Base-by-base conservation (phyloP, 1,284 basidiomycete species). In the Cutaneotrichosporon sp. region DNA sequence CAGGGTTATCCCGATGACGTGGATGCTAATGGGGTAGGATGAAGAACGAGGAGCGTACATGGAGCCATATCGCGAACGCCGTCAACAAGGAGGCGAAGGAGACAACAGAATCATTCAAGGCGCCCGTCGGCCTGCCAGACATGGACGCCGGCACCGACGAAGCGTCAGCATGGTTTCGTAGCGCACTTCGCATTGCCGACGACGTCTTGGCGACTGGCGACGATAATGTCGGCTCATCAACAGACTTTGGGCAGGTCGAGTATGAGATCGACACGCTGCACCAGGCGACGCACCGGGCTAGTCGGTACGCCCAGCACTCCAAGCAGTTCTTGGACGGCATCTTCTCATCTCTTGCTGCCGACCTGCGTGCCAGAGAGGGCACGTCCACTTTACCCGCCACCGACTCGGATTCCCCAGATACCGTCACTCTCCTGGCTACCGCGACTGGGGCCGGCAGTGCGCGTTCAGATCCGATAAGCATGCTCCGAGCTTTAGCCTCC, bases 291-390 rank as follows among this genome's bases (percentile, higher is more conserved):
- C 73, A 75, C 47, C 62, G 66, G 0, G 72, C 72, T 0, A 53
- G 67, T 19, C 74, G 75, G 52, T 73, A 70, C 57, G 67, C 69
- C 4, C 51, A 61, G 8, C 70, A 72, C 55, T 62, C 71, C 2
- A 61, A 63, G 8, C 62, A 66, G 16, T 72, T 76, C 62, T 60
- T 75, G 32, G 72, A 76, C 51, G 71, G 72, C 12, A 69, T 76
- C 33, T 76, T 75, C 54, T 60, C 69, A 7, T 64, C 69, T 0
- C 67, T 76, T 9, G 59, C 71, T 1, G 55, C 62, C 3, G 71
- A 74, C 37, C 55, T 76, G 3, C 67, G 70, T 2, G 54, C 62
- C 8, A 64, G 68, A 17, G 68, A 72, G 25, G 55, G 54, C 35
- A 46, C 58, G n/a, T 61, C 54, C 38, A 37, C 41, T 4, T 48